Evolutionary conservation across 495 filamentous ascomycete genomes (phyloP), one percentile per base, ranked within the genome.

Genomic region (Cryomyces minteri): DNA sequence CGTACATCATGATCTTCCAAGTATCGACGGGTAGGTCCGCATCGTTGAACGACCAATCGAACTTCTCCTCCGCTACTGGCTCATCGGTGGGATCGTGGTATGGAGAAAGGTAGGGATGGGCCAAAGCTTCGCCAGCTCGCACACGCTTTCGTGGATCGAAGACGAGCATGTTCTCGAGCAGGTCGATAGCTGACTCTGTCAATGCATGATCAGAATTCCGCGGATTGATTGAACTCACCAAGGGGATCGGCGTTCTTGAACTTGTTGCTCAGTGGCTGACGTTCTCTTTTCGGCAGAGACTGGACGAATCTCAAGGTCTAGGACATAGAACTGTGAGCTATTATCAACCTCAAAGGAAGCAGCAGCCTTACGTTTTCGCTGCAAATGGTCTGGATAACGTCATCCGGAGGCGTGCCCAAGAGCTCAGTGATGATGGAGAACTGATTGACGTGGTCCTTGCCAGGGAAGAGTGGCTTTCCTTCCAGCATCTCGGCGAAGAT

Each of bases 1-100:
- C 79, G 54, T 71, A 96, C 90, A 98, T 98, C 90, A 96, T 98
- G 59, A 98, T 95, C 66, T 96, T 96, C 90, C 90, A 98, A n/a
- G 92, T 94, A 55, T 98, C 90, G 37, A 96, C 86, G 0, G 90
- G 90, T 47, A 98, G 65, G 66, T 98, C 90, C 32, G 90, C 92
- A 59, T 98, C 88, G 60, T 95, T 98, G 66, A 98, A 98, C n/a
- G 87, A 94, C 90, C 90, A 98, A 60, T 98, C 90, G 56, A 98
- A 98, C 67, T 92, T 96, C 70, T 95, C 88, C 48, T 93, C 84
- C 28, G 90, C 84, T 9, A 84, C 82, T 6, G 90, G 90, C 67
- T 98, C 90, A 58, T 98, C 90, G 12, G 80, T 87, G 10, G 88
- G 88, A 57, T 98, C 90, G 58, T 98, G 90, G 66, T 98, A 98